phyloP scores from a whole-genome alignment of 2,329 filamentous ascomycete genomes.

The Botrytis cinerea region DNA sequence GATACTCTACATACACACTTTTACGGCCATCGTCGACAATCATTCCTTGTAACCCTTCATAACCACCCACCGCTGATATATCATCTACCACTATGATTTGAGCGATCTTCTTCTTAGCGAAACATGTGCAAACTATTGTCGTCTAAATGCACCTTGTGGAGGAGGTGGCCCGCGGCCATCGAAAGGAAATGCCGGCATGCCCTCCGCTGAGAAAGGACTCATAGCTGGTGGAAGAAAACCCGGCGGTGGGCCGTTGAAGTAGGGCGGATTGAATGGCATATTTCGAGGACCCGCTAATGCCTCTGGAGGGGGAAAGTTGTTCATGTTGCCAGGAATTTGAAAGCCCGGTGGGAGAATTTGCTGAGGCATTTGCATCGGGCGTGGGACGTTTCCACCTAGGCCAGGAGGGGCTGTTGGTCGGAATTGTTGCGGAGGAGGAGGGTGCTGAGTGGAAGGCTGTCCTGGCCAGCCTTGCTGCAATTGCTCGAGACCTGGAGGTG shows the following conservation, averaged over 20 bases:
- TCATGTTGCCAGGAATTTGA: constrained; percentile 55
- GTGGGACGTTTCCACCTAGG: constrained; percentile 46
- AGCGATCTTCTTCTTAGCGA: not conserved
- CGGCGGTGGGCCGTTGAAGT: constrained; percentile 49
- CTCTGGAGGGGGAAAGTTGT: constrained; percentile 50
- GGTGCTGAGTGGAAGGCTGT: constrained; percentile 34
- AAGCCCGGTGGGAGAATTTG: constrained; percentile 66
- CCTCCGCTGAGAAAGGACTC: constrained; percentile 54
- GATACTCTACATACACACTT: constrained; percentile 6
- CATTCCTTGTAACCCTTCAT: constrained; percentile 1
- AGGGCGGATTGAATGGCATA: constrained; percentile 55
- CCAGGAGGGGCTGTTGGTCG: constrained; percentile 58
- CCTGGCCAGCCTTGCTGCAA: constrained; percentile 46
- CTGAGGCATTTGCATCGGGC: constrained; percentile 51
- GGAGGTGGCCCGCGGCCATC: constrained; percentile 54
- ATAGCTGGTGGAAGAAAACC: constrained; percentile 58
- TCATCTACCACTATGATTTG: not conserved
- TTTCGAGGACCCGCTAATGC: constrained; percentile 45
- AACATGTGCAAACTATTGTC: constrained; percentile 36
- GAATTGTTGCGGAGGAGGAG: constrained; percentile 47
- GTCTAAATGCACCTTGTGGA: constrained; percentile 50
- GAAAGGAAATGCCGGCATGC: constrained; percentile 54
- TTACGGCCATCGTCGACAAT: not conserved
- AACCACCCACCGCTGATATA: not conserved
- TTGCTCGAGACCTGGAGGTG: constrained; percentile 59